Percentiles rank a stretch among this genome's conserved stretches.
Evolutionary conservation across 2,329 filamentous ascomycete genomes (phyloP).

Genomic region (Cryphonectria parasitica): DNA sequence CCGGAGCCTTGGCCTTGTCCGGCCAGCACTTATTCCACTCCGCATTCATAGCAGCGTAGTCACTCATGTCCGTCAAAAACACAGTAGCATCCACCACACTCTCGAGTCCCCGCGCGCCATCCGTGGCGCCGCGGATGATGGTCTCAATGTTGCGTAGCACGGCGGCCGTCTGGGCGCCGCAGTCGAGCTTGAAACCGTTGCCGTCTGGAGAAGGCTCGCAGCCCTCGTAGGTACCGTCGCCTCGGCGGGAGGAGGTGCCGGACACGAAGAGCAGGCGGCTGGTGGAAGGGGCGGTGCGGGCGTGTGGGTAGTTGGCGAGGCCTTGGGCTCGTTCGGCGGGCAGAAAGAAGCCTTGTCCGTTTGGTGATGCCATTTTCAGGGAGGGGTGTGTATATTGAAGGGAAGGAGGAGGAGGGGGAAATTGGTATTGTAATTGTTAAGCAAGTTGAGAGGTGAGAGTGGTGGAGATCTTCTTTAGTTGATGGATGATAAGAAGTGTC

Average conservation of each 20-base stretch:
- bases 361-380: constrained; percentile 30
- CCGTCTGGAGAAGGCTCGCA: constrained; percentile 35
- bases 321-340: constrained; percentile 38
- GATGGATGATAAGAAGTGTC: neutral
- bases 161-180: constrained; percentile 39
- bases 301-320: constrained; percentile 43
- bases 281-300: constrained; percentile 35
- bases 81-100: constrained; percentile 41
- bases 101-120: constrained; percentile 37
- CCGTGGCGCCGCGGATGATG: constrained; percentile 38
- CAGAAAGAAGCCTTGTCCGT: constrained; percentile 38
- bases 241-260: constrained; percentile 40
- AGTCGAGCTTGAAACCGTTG: constrained; percentile 35
- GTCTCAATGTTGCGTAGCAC: constrained; percentile 40
- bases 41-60: constrained; percentile 41
- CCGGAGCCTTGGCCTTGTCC: constrained; percentile 38
- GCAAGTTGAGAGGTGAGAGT: neutral
- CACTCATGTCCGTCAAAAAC: constrained; percentile 39
- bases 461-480: neutral
- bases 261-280: constrained; percentile 38
- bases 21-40: constrained; percentile 43
- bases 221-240: constrained; percentile 40
- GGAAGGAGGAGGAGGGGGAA: too few species aligned
- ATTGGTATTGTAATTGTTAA: neutral
- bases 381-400: neutral